Conservation (phyloP, 2,329 filamentous ascomycete genomes). For the Aurifilum marmelostoma region DNA sequence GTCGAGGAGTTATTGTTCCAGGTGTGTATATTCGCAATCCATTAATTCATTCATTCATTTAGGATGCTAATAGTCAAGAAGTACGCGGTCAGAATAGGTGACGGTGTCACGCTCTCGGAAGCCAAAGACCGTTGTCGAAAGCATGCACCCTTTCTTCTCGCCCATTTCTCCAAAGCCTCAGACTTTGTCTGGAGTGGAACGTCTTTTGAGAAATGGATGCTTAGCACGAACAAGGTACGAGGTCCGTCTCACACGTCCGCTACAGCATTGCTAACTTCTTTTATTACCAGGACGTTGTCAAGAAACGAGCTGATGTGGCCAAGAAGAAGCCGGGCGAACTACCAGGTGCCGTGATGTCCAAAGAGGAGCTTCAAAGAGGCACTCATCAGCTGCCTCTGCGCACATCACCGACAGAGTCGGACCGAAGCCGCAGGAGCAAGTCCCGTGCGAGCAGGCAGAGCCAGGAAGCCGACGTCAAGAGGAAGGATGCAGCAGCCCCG, state of each 20-base stretch:
- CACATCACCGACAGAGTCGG: conserved; percentile 16
- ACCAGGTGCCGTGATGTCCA: conserved; percentile 27
- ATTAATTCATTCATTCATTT: neutral
- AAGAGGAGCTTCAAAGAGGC: conserved; percentile 28
- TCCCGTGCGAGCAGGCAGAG: conserved; percentile 34
- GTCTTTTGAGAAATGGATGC: conserved; percentile 54
- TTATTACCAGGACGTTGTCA: conserved; percentile 29
- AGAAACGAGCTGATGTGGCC: conserved; percentile 19
- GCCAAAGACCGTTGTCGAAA: conserved; percentile 50
- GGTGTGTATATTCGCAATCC: conserved; percentile 36
- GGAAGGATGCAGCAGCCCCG: conserved; percentile 33
- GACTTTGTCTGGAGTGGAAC: conserved; percentile 49
- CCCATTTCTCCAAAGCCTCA: conserved; percentile 51
- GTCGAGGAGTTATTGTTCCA: conserved; percentile 42
- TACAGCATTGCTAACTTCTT: conserved; percentile 25
- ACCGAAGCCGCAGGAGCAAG: conserved; percentile 31
- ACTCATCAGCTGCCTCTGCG: conserved; percentile 26
- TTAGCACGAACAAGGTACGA: conserved; percentile 29
- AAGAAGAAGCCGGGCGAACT: conserved; percentile 4
- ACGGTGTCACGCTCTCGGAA: conserved; percentile 56
- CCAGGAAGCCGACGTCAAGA: conserved; percentile 34
- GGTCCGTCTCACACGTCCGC: neutral
- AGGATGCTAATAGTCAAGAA: conserved; percentile 33
- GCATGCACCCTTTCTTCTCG: conserved; percentile 56
- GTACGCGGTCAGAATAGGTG: conserved; percentile 57